phyloP scores from a whole-genome alignment of 148 eudicot genomes.

The Chenopodium album region DNA sequence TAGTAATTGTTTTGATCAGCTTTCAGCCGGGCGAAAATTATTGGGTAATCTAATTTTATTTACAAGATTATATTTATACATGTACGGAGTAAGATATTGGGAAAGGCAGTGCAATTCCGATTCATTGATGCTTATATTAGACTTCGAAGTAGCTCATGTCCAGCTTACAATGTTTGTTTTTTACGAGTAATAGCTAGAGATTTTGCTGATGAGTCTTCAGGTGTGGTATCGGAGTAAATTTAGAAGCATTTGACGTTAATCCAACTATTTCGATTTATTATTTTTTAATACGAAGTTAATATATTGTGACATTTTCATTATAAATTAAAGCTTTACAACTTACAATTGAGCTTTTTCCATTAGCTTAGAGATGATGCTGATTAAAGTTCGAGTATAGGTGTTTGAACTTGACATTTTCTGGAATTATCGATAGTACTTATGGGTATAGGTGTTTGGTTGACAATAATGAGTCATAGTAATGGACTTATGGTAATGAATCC shows the following conservation, averaged over 20 bases:
- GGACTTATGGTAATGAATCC: no score
- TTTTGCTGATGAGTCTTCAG: neutral
- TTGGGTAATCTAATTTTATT: no score
- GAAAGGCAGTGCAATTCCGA: neutral
- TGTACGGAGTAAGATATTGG: neutral
- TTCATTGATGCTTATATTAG: neutral
- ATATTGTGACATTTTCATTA: neutral
- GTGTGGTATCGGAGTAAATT: neutral
- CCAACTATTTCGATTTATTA: neutral
- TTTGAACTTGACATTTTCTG: neutral
- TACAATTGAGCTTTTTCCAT: neutral
- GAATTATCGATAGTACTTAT: neutral
- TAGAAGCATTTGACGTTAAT: neutral
- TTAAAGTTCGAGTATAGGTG: neutral
- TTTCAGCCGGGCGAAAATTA: no score
- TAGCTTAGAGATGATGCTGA: neutral
- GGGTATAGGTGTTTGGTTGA: neutral
- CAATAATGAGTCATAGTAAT: no score
- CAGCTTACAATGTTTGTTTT: no score
- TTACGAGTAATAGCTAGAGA: no score
- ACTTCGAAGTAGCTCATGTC: neutral
- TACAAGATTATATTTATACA: neutral
- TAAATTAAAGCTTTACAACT: no score
- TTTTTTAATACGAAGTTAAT: neutral
- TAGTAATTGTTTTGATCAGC: no score